phyloP scores from a whole-genome alignment of 148 eudicot species.

The Silene latifolia region DNA sequence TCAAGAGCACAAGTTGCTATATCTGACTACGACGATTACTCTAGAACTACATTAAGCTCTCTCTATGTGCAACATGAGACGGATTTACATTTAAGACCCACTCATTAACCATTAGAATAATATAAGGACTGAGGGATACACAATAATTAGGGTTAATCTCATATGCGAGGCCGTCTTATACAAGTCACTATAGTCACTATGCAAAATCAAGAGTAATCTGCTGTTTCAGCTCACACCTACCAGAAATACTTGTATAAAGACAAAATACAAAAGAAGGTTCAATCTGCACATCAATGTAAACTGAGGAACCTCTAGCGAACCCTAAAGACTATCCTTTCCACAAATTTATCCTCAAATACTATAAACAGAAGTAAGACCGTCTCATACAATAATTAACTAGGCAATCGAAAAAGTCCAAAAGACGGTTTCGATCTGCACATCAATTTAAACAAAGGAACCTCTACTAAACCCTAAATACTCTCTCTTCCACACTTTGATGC shows the following conservation, averaged over 20 bases:
- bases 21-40: background rate
- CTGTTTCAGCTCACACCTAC: background rate
- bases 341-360: background rate
- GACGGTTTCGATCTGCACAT: background rate
- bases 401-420: no score
- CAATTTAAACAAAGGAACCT: background rate
- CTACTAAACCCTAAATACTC: background rate
- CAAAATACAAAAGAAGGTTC: no score
- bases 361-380: background rate
- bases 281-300: background rate
- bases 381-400: no score
- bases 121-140: no score
- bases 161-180: no score
- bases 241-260: background rate
- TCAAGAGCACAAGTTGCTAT: background rate
- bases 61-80: background rate
- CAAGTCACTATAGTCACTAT: no score
- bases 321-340: background rate
- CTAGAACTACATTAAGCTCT: background rate
- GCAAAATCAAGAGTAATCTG: background rate
- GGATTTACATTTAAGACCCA: no score
- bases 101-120: no score
- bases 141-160: no score
- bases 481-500: background rate
- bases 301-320: background rate